These are phyloP conservation scores for Aspergillus tubingensis DNA, from an alignment of 2,329 filamentous ascomycete species.

Conservation along the genomic window DNA sequence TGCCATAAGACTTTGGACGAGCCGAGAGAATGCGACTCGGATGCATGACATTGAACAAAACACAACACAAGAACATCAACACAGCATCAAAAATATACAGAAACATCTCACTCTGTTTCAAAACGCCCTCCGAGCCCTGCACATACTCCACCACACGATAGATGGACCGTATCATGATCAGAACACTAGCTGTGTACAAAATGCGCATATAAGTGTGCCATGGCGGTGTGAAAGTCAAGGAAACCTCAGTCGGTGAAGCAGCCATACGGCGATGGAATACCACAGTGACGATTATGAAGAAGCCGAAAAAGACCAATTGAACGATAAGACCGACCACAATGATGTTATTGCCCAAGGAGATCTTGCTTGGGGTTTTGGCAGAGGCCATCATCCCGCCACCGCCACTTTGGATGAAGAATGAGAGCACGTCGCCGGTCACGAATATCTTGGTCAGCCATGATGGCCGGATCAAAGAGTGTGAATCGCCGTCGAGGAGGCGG, in stretches of 20 bases:
- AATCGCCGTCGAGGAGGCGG: neutral
- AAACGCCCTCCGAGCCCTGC: neutral
- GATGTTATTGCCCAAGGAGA: neutral
- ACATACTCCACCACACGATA: neutral
- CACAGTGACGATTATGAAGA: neutral
- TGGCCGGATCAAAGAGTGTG: neutral
- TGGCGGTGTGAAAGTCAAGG: neutral
- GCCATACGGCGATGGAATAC: neutral
- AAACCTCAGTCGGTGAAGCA: neutral
- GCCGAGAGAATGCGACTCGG: neutral
- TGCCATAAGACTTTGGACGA: neutral
- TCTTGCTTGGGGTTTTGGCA: neutral
- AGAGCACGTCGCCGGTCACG: constrained; percentile 1
- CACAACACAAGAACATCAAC: neutral
- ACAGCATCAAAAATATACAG: neutral
- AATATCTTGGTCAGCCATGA: constrained; percentile 1
- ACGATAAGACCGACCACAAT: neutral
- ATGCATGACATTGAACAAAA: neutral
- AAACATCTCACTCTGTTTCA: neutral
- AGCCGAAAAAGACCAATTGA: neutral
- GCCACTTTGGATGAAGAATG: constrained; percentile 4
- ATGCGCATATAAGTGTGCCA: neutral
- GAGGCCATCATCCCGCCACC: constrained; percentile 1
- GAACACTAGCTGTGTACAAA: neutral
- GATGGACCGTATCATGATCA: neutral